Percentiles rank a stretch among this genome's conserved stretches.
These are phyloP conservation scores for Bipolaris cookei DNA, from an alignment of 2,329 filamentous ascomycete species.

Conservation along the genomic window DNA sequence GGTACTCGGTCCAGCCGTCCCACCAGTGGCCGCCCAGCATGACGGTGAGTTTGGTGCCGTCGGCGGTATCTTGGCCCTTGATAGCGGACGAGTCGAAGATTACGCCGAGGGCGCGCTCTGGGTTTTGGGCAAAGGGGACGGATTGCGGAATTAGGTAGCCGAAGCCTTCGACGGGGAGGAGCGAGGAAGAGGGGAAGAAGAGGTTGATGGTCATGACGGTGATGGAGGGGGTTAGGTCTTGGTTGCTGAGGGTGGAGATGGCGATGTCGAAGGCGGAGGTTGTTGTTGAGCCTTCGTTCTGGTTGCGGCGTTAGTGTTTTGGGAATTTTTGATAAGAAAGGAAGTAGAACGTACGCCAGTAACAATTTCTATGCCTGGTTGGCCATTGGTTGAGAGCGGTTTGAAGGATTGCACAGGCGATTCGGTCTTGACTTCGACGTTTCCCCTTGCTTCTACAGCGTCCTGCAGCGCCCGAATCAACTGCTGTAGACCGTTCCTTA, in stretches of 20 bases:
- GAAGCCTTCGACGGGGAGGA: slow-evolving; percentile 75
- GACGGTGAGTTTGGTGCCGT: slow-evolving; percentile 86
- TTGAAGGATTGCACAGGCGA: slow-evolving; percentile 35
- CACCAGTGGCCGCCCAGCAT: slow-evolving; percentile 96
- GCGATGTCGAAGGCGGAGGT: slow-evolving; percentile 38
- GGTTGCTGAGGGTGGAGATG: slow-evolving; percentile 44
- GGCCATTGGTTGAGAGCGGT: slow-evolving; percentile 14
- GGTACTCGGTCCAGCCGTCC: slow-evolving; percentile 68
- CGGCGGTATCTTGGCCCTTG: slow-evolving; percentile 61
- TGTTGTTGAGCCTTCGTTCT: slow-evolving; percentile 22
- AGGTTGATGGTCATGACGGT: slow-evolving; percentile 93
- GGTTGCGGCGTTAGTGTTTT: slow-evolving; percentile 15
- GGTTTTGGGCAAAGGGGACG: slow-evolving; percentile 73
- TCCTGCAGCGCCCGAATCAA: slow-evolving; percentile 48
- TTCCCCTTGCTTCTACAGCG: slow-evolving; percentile 46
- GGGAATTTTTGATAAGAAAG: not conserved
- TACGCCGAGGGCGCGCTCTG: slow-evolving; percentile 84
- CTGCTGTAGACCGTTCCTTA: slow-evolving; percentile 53
- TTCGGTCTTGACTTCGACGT: slow-evolving; percentile 50
- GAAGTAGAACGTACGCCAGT: slow-evolving; percentile 29
- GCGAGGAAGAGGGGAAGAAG: slow-evolving; percentile 71
- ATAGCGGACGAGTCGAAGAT: slow-evolving; percentile 82
- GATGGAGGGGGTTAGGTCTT: slow-evolving; percentile 67
- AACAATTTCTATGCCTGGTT: slow-evolving; percentile 31
- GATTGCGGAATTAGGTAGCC: slow-evolving; percentile 89